These are phyloP conservation scores for Takashimella koratensis DNA, from an alignment of 1,284 basidiomycete species.

Conservation along the genomic window DNA sequence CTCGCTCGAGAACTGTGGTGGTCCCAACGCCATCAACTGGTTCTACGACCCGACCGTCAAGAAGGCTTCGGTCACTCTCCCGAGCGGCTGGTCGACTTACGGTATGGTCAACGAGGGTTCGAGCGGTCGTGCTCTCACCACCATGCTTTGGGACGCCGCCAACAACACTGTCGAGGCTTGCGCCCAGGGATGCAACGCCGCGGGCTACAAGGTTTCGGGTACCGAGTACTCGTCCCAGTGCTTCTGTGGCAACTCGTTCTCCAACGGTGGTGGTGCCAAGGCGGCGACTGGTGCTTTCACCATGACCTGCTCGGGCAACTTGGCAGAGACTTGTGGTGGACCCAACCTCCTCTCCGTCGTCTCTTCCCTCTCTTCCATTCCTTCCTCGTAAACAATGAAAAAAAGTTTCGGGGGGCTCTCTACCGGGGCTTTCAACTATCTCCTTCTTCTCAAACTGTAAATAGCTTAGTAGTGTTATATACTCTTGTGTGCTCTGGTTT, in stretches of 20 bases:
- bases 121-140: not conserved
- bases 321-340: slow-evolving; percentile 40
- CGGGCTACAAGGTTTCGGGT: slow-evolving; percentile 42
- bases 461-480: not conserved
- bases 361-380: not conserved
- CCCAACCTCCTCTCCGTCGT: slow-evolving; percentile 34
- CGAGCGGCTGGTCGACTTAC: slow-evolving; percentile 14
- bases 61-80: slow-evolving; percentile 9
- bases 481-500: not conserved
- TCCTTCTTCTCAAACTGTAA: no score
- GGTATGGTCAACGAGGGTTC: not conserved
- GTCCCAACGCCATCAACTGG: slow-evolving; percentile 18
- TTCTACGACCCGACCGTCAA: not conserved
- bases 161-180: slow-evolving; percentile 39
- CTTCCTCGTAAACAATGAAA: not conserved
- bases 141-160: not conserved
- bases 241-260: slow-evolving; percentile 36
- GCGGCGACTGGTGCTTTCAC: slow-evolving; percentile 27
- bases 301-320: slow-evolving; percentile 36
- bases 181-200: slow-evolving; percentile 32
- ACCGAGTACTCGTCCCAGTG: slow-evolving; percentile 44
- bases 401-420: not conserved
- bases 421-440: not conserved
- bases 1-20: slow-evolving; percentile 16
- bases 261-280: slow-evolving; percentile 14